Evolutionary conservation across 164 flowering plant genomes (phyloP).

Genomic region (Annona squamosa): DNA sequence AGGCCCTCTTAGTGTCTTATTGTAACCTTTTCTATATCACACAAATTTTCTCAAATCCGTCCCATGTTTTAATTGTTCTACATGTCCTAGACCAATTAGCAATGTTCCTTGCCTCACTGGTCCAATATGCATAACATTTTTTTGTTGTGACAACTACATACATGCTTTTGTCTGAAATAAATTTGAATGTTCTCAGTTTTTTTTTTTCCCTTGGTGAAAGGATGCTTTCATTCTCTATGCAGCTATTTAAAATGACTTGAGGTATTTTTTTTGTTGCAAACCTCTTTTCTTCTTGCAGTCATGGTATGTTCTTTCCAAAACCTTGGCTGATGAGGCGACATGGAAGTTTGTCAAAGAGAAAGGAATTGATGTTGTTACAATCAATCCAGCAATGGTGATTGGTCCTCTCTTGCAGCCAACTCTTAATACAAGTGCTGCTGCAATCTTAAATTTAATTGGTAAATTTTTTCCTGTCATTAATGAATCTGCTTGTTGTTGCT

Average conservation of each 20-base stretch:
- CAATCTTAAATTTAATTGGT: constrained; percentile 30
- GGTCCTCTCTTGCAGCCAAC: constrained; percentile 50
- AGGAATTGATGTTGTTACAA: constrained; percentile 36
- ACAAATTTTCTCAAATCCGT: too few species aligned
- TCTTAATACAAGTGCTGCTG: constrained; percentile 36
- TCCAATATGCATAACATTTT: not conserved
- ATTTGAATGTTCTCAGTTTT: not conserved
- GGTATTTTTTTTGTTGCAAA: not conserved
- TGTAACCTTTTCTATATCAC: too few species aligned
- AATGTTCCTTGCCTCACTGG: not conserved
- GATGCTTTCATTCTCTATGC: not conserved
- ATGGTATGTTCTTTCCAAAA: constrained; percentile 52
- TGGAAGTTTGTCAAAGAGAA: constrained; percentile 49
- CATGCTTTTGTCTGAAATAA: too few species aligned
- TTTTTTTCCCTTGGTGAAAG: not conserved
- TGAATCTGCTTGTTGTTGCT: not conserved
- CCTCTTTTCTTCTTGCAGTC: constrained; percentile 18
- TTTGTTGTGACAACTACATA: not conserved
- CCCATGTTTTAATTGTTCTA: not conserved
- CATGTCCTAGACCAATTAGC: not conserved
- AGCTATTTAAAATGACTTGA: not conserved
- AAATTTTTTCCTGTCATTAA: constrained; percentile 2
- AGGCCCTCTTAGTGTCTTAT: not conserved
- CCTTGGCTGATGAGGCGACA: constrained; percentile 51
- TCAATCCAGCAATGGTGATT: constrained; percentile 44